These are phyloP conservation scores for Solanum acaule DNA, from an alignment of 257 asterid species.

Conservation along the genomic window DNA sequence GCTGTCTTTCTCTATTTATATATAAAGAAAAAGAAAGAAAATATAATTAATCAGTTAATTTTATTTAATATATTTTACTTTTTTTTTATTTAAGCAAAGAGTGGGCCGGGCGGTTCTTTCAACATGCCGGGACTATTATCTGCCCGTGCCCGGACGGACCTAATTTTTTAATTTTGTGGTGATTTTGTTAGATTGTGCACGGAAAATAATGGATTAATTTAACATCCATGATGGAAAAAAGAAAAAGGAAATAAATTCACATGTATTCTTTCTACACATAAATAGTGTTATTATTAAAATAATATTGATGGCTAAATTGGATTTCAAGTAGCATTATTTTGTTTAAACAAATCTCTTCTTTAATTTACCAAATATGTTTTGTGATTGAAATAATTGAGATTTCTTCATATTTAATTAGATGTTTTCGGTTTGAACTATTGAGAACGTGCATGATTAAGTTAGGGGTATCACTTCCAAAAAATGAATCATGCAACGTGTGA, in stretches of 20 bases:
- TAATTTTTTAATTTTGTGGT: neutral
- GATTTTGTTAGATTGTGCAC: neutral
- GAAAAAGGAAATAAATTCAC: neutral
- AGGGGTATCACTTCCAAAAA: rapidly evolving
- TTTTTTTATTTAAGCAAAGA: neutral
- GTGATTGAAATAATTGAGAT: neutral
- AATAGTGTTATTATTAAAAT: neutral
- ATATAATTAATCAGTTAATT: neutral
- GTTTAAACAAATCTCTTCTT: neutral
- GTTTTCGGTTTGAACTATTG: too few relatives aligned
- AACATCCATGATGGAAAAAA: neutral
- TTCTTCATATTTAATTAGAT: too few relatives aligned
- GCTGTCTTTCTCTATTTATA: conserved; percentile 14
- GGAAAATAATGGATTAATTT: neutral
- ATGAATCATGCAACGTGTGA: too few relatives aligned
- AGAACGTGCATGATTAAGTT: neutral
- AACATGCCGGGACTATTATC: conserved; percentile 6
- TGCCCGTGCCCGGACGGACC: conserved; percentile 6
- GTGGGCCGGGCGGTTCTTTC: neutral
- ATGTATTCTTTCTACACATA: neutral
- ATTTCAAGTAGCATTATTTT: neutral
- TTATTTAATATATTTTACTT: neutral
- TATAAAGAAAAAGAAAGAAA: neutral
- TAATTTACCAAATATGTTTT: too few relatives aligned
- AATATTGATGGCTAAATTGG: neutral